Conservation (phyloP, 2,329 filamentous ascomycete genomes). For the Chaetoscypha palmicola region DNA sequence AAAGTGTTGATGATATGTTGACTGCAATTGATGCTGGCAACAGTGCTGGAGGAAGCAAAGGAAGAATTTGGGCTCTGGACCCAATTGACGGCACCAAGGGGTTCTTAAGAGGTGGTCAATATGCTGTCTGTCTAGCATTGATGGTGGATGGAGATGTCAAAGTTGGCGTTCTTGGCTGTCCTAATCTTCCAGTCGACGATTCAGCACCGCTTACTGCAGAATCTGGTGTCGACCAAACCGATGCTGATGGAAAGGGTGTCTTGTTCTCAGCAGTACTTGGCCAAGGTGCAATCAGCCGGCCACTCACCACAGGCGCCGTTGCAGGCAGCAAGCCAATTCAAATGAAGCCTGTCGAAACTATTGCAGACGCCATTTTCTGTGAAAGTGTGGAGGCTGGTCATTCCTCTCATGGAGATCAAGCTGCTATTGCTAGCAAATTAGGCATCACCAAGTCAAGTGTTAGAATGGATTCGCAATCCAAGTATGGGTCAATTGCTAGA, state of each 20-base stretch:
- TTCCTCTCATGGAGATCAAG: slow-evolving; percentile 83
- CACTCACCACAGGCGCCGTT: slow-evolving; percentile 54
- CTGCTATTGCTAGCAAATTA: slow-evolving; percentile 72
- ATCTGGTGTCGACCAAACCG: slow-evolving; percentile 67
- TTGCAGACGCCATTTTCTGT: slow-evolving; percentile 83
- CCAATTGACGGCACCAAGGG: slow-evolving; percentile 98
- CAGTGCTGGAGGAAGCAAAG: slow-evolving; percentile 63
- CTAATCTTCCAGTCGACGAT: slow-evolving; percentile 88
- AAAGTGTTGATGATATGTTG: slow-evolving; percentile 59
- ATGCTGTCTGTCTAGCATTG: slow-evolving; percentile 87
- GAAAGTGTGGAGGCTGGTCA: slow-evolving; percentile 93
- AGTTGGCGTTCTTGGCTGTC: slow-evolving; percentile 90
- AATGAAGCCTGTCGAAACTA: slow-evolving; percentile 71
- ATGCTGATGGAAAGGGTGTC: slow-evolving; percentile 72
- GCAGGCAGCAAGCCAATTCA: slow-evolving; percentile 55
- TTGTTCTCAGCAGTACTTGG: slow-evolving; percentile 79
- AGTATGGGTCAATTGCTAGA: slow-evolving; percentile 91
- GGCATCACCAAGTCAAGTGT: slow-evolving; percentile 87
- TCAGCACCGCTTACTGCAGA: slow-evolving; percentile 60
- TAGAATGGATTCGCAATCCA: slow-evolving; percentile 95
- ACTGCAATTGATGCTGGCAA: slow-evolving; percentile 60
- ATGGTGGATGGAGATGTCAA: slow-evolving; percentile 91
- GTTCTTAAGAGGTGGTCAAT: slow-evolving; percentile 92
- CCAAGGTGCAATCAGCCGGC: slow-evolving; percentile 71
- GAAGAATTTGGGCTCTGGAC: slow-evolving; percentile 92